These are phyloP conservation scores for Mollisia scopiformis DNA, from an alignment of 2,329 filamentous ascomycete genomes.

Conservation along the genomic window DNA sequence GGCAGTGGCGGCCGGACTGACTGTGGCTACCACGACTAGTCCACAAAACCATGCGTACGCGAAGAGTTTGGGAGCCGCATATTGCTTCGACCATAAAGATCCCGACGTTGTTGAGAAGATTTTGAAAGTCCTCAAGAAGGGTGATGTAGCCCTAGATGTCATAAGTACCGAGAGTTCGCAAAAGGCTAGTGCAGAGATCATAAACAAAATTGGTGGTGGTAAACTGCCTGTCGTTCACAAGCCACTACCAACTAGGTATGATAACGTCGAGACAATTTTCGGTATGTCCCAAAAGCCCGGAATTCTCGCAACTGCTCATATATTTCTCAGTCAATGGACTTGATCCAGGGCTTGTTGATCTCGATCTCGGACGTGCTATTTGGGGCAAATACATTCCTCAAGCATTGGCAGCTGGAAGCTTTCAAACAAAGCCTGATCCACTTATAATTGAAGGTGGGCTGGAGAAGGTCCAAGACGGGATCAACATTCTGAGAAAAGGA, in stretches of 20 bases:
- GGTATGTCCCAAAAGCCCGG: conserved; percentile 27
- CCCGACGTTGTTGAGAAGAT: conserved; percentile 21
- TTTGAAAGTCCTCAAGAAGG: conserved; percentile 14
- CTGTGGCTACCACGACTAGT: conserved; percentile 49
- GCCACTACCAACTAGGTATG: conserved; percentile 19
- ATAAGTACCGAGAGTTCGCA: conserved; percentile 29
- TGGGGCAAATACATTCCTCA: conserved; percentile 43
- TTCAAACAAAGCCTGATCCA: conserved; percentile 43
- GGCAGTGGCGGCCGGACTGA: conserved; percentile 39
- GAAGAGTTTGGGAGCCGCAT: conserved; percentile 45
- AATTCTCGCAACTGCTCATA: too few relatives aligned
- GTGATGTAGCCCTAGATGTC: conserved; percentile 29
- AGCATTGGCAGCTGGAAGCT: conserved; percentile 41
- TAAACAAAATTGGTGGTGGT: conserved; percentile 31
- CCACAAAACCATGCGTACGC: conserved; percentile 46
- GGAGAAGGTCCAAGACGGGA: conserved; percentile 43
- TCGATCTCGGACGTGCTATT: conserved; percentile 36
- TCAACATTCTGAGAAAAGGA: conserved; percentile 42
- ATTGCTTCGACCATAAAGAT: conserved; percentile 48
- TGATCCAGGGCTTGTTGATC: conserved; percentile 32
- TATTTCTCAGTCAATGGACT: conserved; percentile 28
- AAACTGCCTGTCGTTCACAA: conserved; percentile 19
- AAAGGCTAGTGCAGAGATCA: conserved; percentile 34
- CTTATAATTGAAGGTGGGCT: conserved; percentile 45
- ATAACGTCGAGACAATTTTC: conserved; percentile 33